Percentiles rank a stretch among this genome's conserved stretches.
Conservation (phyloP, 148 eudicot species). For the Euryodendron excelsum region DNA sequence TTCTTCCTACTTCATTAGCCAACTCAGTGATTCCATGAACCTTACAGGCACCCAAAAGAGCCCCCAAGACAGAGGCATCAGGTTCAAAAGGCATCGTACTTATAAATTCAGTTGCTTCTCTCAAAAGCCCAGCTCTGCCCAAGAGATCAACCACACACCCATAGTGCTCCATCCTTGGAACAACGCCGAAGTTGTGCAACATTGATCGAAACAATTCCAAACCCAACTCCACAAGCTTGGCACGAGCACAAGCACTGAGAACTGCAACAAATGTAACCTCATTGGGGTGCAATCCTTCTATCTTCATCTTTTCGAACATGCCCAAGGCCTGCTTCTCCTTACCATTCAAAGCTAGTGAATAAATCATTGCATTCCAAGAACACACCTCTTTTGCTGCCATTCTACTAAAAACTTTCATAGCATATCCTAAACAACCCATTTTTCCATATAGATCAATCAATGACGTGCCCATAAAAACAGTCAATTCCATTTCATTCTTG, state of each 20-base stretch:
- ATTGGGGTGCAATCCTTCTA: constrained; percentile 34
- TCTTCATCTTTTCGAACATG: constrained; percentile 51
- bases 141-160: constrained; percentile 73
- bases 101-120: constrained; percentile 54
- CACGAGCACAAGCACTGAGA: constrained; percentile 63
- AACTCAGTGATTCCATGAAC: constrained; percentile 48
- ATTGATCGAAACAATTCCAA: constrained; percentile 53
- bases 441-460: constrained; percentile 57
- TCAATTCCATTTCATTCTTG: constrained; percentile 38
- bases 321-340: constrained; percentile 46
- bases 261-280: constrained; percentile 58
- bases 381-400: constrained; percentile 42
- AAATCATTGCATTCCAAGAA: constrained; percentile 57
- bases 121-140: constrained; percentile 59
- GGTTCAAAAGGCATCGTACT: constrained; percentile 59
- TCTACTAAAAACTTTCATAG: constrained; percentile 34
- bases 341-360: constrained; percentile 51
- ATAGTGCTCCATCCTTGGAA: constrained; percentile 65
- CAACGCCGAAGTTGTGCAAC: constrained; percentile 34
- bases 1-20: constrained; percentile 46
- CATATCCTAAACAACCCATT: constrained; percentile 41
- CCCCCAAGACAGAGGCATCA: constrained; percentile 58
- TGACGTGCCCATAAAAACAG: constrained; percentile 45
- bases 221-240: constrained; percentile 45
- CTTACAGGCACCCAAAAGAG: constrained; percentile 66